Percentiles rank a stretch among this genome's conserved stretches.
Conservation (phyloP, 2,329 filamentous ascomycete species). For the Pseudogymnoascus sp. region DNA sequence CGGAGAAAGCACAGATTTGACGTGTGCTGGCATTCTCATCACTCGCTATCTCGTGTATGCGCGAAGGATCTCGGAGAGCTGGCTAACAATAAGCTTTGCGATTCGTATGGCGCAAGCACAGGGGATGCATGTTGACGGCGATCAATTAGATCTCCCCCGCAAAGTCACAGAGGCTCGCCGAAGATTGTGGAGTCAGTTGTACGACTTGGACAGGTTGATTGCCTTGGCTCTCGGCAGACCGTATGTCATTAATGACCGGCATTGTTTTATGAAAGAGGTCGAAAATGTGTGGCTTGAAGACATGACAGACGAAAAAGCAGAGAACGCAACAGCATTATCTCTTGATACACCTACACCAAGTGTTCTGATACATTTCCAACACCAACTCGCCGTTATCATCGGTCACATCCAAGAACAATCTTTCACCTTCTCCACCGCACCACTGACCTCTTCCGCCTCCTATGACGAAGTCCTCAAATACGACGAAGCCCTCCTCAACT, state of each 20-base stretch:
- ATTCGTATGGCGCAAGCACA: conserved; percentile 38
- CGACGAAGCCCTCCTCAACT: conserved; percentile 29
- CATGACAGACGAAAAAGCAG: conserved; percentile 28
- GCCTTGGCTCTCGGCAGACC: conserved; percentile 35
- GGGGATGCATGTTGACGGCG: conserved; percentile 37
- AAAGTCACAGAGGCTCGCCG: conserved; percentile 33
- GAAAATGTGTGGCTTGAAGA: conserved; percentile 35
- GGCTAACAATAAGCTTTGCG: conserved; percentile 36
- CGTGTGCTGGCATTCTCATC: conserved; percentile 34
- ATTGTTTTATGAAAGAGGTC: conserved; percentile 32
- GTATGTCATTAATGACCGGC: conserved; percentile 33
- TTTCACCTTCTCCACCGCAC: conserved; percentile 26
- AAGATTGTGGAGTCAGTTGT: conserved; percentile 35
- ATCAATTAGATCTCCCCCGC: conserved; percentile 31
- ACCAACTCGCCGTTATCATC: conserved; percentile 31
- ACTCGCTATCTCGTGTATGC: conserved; percentile 35
- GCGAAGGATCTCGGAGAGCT: conserved; percentile 33
- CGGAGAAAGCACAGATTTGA: conserved; percentile 35
- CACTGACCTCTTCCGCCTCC: conserved; percentile 25
- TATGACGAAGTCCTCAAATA: conserved; percentile 33
- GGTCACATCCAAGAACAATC: conserved; percentile 35
- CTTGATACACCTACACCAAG: conserved; percentile 30
- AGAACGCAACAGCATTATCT: conserved; percentile 19
- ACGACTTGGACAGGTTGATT: conserved; percentile 34
- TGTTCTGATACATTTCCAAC: conserved; percentile 28